Evolutionary conservation across 202 grass and related monocot species (phyloP).

Genomic region (Panicum hallii): DNA sequence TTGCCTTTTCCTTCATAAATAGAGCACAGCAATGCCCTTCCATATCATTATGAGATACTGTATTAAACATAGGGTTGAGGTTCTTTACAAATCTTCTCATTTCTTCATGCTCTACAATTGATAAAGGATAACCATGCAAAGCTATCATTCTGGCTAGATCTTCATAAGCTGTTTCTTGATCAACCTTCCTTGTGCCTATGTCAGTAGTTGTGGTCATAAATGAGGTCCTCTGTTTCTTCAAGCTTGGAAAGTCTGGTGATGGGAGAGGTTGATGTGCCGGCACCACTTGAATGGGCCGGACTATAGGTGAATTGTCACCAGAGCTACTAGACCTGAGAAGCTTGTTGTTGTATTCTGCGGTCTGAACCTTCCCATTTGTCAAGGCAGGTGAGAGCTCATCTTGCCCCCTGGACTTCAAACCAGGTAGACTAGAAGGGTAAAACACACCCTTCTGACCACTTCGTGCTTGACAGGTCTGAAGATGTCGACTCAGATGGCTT

Average conservation of each 20-base stretch:
- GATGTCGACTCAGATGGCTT: conserved; percentile 65
- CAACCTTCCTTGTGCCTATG: conserved; percentile 40
- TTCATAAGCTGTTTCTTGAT: conserved; percentile 50
- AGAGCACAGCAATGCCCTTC: conserved; percentile 53
- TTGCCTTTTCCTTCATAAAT: conserved; percentile 60
- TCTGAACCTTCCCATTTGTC: conserved; percentile 63
- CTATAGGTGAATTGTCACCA: conserved; percentile 25
- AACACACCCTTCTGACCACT: conserved; percentile 35
- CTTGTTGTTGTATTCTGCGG: conserved; percentile 53
- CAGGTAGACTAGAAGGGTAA: conserved; percentile 47
- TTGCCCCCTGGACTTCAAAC: conserved; percentile 43
- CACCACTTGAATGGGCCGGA: conserved; percentile 50
- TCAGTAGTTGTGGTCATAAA: conserved; percentile 36
- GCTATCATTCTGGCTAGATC: conserved; percentile 57
- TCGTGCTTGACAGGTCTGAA: conserved; percentile 57
- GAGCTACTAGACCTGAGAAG: conserved; percentile 41
- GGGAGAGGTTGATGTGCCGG: conserved; percentile 36
- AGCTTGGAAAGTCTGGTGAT: conserved; percentile 40
- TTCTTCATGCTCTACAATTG: conserved; percentile 63
- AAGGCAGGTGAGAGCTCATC: conserved; percentile 63
- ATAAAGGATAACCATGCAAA: conserved; percentile 58
- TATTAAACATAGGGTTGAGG: conserved; percentile 45
- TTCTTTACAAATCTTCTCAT: conserved; percentile 57
- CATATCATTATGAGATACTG: conserved; percentile 43
- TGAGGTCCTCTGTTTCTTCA: conserved; percentile 49